Base-by-base conservation (phyloP, 257 asterid species). In the Lycium barbarum region DNA sequence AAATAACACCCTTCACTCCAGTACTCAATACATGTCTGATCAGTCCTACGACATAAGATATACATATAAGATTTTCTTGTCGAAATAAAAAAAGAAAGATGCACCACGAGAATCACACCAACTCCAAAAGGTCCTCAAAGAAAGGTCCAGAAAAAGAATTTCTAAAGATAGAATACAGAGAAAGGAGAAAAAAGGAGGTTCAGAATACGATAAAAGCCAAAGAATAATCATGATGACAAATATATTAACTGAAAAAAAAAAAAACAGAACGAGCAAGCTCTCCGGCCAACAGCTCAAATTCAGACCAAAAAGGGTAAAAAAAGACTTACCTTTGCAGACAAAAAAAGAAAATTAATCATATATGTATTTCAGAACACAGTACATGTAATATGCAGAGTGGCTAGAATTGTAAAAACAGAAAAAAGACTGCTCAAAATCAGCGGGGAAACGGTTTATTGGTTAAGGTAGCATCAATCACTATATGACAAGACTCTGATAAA, bases 41-140 rank as follows among this genome's bases (percentile, higher is more conserved):
- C 26, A 59, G 20, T 59, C 66, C 6, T 33, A 59, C 66, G 10
- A 59, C 33, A 18, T 59, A 59, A 18, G 12, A 59, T 59, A 1
- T 18, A 59, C 26, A 18, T 59, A 18, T 20, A 62, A 62, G 68
- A 62, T 62, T 62, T 62, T 62, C 15, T 20, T 62, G 33, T 22
- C 70, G n/a, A 11, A 33, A 18, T 2, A 43, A 33, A 61, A 11
- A 9, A 3, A 35, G 2, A 45, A 47, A 45, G 35, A 8, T 36
- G 26, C 12, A 79, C 80, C 84, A 58, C 62, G 62, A 70, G 81
- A 74, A 84, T 82, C 87, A 55, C 71, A 74, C 79, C 63, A 81
- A 73, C 47, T 76, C 70, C 65, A 54, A 85, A 38, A 65, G 33
- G 80, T 45, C 59, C 10, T 15, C 13, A 79, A 68, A 15, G 45